Conservation (phyloP, 768 basidiomycete species). For the Dendrothele bispora region DNA sequence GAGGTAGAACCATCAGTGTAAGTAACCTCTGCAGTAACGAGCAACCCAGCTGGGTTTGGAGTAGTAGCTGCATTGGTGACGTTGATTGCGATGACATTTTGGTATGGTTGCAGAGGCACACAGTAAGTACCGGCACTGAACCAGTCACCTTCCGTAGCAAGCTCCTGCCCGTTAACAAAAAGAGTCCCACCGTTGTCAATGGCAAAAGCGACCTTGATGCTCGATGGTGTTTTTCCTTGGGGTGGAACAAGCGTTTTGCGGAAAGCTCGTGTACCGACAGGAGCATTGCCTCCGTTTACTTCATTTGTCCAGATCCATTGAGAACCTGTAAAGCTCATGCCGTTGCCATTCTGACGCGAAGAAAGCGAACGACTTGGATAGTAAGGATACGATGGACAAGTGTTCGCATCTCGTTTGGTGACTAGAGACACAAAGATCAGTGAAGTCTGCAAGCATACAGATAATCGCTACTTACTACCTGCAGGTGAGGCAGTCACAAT, state of each 20-base stretch:
- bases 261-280: conserved; percentile 21
- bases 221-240: conserved; percentile 18
- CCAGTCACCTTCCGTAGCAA: conserved; percentile 21
- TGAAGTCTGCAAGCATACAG: too few relatives aligned
- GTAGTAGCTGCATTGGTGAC: conserved; percentile 25
- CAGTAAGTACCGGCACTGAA: conserved; percentile 16
- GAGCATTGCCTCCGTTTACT: conserved; percentile 4
- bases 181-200: conserved; percentile 29
- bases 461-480: too few relatives aligned
- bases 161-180: conserved; percentile 24
- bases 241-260: conserved; percentile 26
- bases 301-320: conserved; percentile 31
- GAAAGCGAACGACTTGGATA: too few relatives aligned
- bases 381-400: too few relatives aligned
- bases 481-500: too few relatives aligned
- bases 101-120: conserved; percentile 15
- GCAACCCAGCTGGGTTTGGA: conserved; percentile 24
- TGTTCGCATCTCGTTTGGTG: too few relatives aligned
- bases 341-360: too few relatives aligned
- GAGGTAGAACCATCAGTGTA: conserved; percentile 26
- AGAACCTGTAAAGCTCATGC: conserved; percentile 1
- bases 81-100: conserved; percentile 25
- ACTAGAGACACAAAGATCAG: too few relatives aligned
- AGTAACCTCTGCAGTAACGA: conserved; percentile 22
- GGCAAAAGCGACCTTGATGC: conserved; percentile 22